These are phyloP conservation scores for Stropharia rugosoannulata DNA, from an alignment of 768 basidiomycete species.

Conservation along the genomic window DNA sequence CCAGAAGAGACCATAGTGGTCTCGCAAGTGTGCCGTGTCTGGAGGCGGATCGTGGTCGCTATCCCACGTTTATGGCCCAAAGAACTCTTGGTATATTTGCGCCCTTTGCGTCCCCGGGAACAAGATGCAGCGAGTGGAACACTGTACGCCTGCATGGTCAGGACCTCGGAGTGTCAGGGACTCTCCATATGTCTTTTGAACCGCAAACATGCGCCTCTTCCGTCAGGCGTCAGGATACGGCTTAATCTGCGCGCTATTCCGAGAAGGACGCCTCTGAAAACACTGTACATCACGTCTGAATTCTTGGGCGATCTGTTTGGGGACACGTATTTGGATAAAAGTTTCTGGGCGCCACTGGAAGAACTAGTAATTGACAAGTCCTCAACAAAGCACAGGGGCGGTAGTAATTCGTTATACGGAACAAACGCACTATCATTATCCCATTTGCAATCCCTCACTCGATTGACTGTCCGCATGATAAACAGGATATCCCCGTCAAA, in stretches of 20 bases:
- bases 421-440: not conserved
- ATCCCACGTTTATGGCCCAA: not conserved
- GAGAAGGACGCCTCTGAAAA: not conserved
- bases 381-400: not conserved
- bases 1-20: not conserved
- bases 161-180: not conserved
- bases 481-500: not conserved
- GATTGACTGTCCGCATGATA: not conserved
- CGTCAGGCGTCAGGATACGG: not conserved
- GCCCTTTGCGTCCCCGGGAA: not conserved
- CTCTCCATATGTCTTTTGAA: not conserved
- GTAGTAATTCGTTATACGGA: not conserved
- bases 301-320: not conserved
- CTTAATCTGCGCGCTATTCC: not conserved
- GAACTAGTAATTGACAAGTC: slow-evolving; percentile 1
- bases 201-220: not conserved
- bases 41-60: not conserved
- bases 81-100: not conserved
- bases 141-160: not conserved
- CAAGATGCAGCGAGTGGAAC: no score
- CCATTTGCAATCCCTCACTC: not conserved
- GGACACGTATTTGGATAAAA: not conserved
- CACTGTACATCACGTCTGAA: not conserved
- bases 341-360: not conserved
- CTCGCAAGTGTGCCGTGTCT: not conserved